phyloP scores from a whole-genome alignment of 176 grass and related monocot species.

The Saccharum spontaneum region DNA sequence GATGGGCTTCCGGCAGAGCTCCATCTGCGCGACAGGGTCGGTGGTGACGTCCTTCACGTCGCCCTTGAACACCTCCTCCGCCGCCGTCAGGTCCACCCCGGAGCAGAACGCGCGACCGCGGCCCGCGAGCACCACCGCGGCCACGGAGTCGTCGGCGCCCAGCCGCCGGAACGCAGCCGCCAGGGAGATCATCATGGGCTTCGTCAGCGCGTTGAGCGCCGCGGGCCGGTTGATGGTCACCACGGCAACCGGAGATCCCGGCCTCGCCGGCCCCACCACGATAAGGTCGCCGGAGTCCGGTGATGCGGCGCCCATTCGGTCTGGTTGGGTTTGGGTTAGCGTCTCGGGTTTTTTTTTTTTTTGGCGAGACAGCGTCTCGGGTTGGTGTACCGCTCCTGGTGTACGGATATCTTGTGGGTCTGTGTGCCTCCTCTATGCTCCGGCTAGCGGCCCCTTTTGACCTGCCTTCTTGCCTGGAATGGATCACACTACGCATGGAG shows the following conservation, averaged over 20 bases:
- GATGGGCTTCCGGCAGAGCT: conserved; percentile 79
- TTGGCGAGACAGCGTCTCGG: conserved; percentile 32
- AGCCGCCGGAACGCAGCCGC: conserved; percentile 62
- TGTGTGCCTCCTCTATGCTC: background rate
- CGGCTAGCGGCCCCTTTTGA: conserved; percentile 4
- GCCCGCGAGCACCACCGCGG: conserved; percentile 64
- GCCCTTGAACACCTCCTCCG: conserved; percentile 90
- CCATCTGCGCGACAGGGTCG: conserved; percentile 69
- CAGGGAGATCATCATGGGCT: conserved; percentile 71
- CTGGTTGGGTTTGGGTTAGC: background rate
- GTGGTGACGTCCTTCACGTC: conserved; percentile 75
- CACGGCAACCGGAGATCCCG: conserved; percentile 58
- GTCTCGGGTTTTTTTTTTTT: conserved; percentile 40
- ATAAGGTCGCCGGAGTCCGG: conserved; percentile 65
- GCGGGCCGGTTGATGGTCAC: conserved; percentile 88
- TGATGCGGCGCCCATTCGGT: conserved; percentile 29
- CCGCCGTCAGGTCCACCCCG: conserved; percentile 80
- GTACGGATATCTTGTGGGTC: background rate
- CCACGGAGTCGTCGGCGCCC: conserved; percentile 59
- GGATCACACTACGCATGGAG: no score
- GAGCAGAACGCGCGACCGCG: conserved; percentile 86
- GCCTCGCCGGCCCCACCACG: conserved; percentile 43
- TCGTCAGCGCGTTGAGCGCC: conserved; percentile 91
- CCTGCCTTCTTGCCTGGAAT: background rate
- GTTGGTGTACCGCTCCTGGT: background rate